Base-by-base conservation (phyloP, 139 green algal genomes). In the Monoraphidium neglectum region DNA sequence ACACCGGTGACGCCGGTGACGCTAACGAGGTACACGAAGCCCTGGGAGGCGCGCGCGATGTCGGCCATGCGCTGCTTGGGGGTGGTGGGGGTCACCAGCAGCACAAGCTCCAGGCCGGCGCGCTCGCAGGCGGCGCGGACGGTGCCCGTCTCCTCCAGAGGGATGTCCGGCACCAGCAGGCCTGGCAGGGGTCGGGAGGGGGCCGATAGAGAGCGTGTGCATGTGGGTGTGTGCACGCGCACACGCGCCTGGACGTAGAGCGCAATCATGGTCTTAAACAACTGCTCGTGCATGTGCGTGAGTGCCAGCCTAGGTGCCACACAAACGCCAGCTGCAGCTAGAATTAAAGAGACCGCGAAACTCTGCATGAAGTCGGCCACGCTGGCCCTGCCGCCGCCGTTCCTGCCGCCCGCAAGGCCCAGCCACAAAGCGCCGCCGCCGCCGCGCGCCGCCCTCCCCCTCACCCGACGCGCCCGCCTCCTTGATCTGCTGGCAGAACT, bases 11-110 rank as follows among this genome's bases (percentile, higher is more conserved):
- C 95, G 15, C 95, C 95, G 16, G 92, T 94, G 1, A 98, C 85
- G 4, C 87, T 95, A n/a, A 99, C 96, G 23, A 99, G 89, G 88
- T 99, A 99, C 1, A 99, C 87, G 80, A 99, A 99, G 60, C 96
- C 96, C 74, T 97, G 87, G 71, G 83, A 93, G 59, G 73, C 87
- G 37, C 91, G 67, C 1, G 93, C 96, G 72, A 99, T 99, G 68
- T 80, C 74, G 23, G 72, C 43, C 90, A 91, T 90, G 59, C 90
- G 86, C n/a, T 74, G 77, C 59, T 72, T 69, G 46, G 95, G 94
- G 6, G 96, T 99, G 40, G 95, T 99, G 51, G 96, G 96, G 18
- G 95, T 99, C 49, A 83, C 77, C 2, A 98, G 86, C 72, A 98
- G 79, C 60, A 99, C 94, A 64, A 99, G 88, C 78, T 99, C 96